Evolutionary conservation across 305 asterid species (phyloP), one percentile per base, ranked within the genome.

Genomic region (Fraxinus paxiana): DNA sequence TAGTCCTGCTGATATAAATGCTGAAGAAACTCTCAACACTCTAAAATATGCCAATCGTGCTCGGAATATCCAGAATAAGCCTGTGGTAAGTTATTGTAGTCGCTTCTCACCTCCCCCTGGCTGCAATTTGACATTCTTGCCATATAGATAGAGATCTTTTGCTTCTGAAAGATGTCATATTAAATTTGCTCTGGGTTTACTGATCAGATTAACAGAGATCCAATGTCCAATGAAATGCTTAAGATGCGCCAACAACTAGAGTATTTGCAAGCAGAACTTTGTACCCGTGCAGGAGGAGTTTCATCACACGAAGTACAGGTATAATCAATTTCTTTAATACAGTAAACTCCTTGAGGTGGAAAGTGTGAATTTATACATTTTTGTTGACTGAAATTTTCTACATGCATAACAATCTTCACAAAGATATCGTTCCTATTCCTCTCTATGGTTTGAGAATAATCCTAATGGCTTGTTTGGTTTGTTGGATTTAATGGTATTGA

Each of bases 1-100:
- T 75, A 96, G 99, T 86, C 99, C 99, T 75, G 99, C 99, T 51
- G 99, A 96, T 84, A 94, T 95, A 90, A 96, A 96, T 86, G 98
- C 98, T 6, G 99, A 96, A 82, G 99, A 96, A 91, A 96, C 99
- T 76, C 93, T 96, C 3, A 96, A 96, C 90, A 96, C 99, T 24
- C 91, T 96, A 76, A 96, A 96, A 82, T 96, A 96, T 86, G 99
- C 99, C 43, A 96, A 96, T 83, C 98, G 99, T 74, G 98, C 99
- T 82, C 94, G 99, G 78, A 96, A 96, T 87, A 96, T 96, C 84
- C 98, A 89, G 91, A 95, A 95, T 87, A 95, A 95, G 88, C 98
- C 98, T 79, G 92, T 95, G 80, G 98, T 95, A 89, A 90, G 96
- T 87, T 71, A 22, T 72, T 59, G 43, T 26, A 74, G 8, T 48